Conservation (phyloP, 345 rosid genomes). For the Geranium rotundifolium region DNA sequence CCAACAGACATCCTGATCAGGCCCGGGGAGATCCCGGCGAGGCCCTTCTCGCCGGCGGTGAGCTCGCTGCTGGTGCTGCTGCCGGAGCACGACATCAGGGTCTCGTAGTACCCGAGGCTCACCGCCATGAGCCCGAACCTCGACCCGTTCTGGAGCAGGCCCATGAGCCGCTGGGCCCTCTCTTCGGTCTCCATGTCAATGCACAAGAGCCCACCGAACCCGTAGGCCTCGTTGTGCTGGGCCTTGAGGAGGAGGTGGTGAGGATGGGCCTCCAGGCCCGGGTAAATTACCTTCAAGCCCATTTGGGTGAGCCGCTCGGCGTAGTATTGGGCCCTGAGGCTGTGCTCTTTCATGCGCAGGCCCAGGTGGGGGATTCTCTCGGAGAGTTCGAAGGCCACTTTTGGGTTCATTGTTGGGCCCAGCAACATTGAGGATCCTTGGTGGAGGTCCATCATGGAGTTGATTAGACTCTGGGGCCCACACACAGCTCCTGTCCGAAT, state of each 20-base stretch:
- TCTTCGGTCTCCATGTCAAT: constrained; percentile 87
- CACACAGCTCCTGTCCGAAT: constrained; percentile 61
- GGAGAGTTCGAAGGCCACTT: constrained; percentile 79
- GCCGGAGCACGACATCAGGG: no score
- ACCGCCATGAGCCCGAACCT: no score
- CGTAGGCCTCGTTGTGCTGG: constrained; percentile 57
- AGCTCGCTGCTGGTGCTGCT: no score
- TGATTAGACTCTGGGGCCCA: constrained; percentile 71
- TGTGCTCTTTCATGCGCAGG: constrained; percentile 81
- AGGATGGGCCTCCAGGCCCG: constrained; percentile 77
- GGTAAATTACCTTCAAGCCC: constrained; percentile 71
- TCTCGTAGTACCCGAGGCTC: no score
- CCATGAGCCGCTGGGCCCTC: constrained; percentile 33
- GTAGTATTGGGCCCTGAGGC: constrained; percentile 52
- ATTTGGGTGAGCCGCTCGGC: constrained; percentile 60
- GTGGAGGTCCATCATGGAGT: constrained; percentile 89
- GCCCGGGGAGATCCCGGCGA: no score
- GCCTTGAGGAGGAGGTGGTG: constrained; percentile 56
- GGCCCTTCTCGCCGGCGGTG: no score
- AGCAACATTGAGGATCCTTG: constrained; percentile 83
- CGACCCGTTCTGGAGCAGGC: no score
- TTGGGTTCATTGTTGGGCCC: constrained; percentile 96
- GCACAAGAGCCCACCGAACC: constrained; percentile 74
- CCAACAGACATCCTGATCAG: no score
- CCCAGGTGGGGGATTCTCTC: constrained; percentile 80